Conservation (phyloP, 108 stramenopile species). For the Nitzschia putrida region DNA sequence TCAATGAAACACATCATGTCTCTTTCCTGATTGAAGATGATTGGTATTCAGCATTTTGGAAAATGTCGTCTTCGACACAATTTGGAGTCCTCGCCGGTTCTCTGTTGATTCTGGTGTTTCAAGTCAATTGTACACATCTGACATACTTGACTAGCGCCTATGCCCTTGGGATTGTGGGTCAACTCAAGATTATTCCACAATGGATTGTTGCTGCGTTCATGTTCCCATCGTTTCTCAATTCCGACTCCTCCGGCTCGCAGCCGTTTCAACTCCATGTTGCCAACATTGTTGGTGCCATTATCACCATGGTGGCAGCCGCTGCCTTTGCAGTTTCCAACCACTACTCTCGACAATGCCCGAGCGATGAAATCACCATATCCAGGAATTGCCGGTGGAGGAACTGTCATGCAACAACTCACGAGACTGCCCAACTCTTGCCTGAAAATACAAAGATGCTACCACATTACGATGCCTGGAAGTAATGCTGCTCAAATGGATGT, state of each 20-base stretch:
- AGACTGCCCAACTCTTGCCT: too few relatives aligned
- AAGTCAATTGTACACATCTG: slow-evolving; percentile 44
- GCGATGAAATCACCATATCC: too few relatives aligned
- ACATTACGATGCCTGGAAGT: too few relatives aligned
- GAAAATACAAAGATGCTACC: too few relatives aligned
- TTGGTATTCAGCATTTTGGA: slow-evolving; percentile 22
- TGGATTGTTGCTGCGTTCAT: slow-evolving; percentile 37
- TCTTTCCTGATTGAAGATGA: background rate
- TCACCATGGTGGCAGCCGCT: background rate
- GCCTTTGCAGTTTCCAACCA: background rate
- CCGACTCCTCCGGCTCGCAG: background rate
- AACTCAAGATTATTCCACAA: slow-evolving; percentile 44
- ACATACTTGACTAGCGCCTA: slow-evolving; percentile 34
- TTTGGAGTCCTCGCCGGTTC: slow-evolving; percentile 33
- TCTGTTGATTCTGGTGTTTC: slow-evolving; percentile 34
- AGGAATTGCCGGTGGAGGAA: too few relatives aligned
- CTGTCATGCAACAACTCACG: too few relatives aligned
- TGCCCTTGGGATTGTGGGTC: slow-evolving; percentile 39
- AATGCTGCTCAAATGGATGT: too few relatives aligned
- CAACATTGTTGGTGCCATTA: background rate
- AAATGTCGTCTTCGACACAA: slow-evolving; percentile 8
- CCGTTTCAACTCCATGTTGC: background rate
- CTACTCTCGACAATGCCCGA: background rate
- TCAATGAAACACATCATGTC: background rate
- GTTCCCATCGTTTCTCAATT: background rate